Percentiles rank a stretch among this genome's conserved stretches.
phyloP scores from a whole-genome alignment of 2,329 filamentous ascomycete genomes.

The Ascochyta pisi region DNA sequence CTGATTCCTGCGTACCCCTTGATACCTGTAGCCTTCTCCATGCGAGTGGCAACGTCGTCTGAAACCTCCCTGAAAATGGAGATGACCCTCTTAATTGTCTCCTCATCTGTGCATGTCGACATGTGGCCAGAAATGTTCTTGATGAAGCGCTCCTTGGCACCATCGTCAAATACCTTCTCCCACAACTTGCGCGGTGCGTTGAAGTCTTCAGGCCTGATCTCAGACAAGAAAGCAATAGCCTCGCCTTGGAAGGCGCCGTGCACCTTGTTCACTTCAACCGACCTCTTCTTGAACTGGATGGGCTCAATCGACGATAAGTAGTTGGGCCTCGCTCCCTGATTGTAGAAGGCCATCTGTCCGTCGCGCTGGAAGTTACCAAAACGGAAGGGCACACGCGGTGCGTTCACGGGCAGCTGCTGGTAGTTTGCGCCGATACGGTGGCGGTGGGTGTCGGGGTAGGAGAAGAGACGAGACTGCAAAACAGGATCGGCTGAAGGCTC shows the following conservation, averaged over 20 bases:
- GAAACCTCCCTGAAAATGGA: conserved; percentile 70
- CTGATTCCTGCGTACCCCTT: conserved; percentile 66
- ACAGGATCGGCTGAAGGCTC: conserved; percentile 75
- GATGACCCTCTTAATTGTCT: conserved; percentile 70
- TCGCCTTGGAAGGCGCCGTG: conserved; percentile 59
- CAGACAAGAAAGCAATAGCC: conserved; percentile 59
- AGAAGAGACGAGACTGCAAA: conserved; percentile 73
- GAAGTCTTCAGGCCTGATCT: conserved; percentile 62
- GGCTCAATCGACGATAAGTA: conserved; percentile 63
- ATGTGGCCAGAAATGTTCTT: conserved; percentile 68
- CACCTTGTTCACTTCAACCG: conserved; percentile 57
- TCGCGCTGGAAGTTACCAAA: conserved; percentile 74
- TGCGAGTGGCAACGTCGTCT: conserved; percentile 62
- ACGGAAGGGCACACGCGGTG: conserved; percentile 63
- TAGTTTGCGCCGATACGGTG: conserved; percentile 66
- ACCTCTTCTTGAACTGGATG: conserved; percentile 56
- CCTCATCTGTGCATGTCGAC: conserved; percentile 63
- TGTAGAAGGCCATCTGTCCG: conserved; percentile 72
- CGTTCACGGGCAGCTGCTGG: conserved; percentile 63
- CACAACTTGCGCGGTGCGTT: conserved; percentile 64
- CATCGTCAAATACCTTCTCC: conserved; percentile 68
- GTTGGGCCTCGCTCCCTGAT: conserved; percentile 66
- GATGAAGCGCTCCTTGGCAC: conserved; percentile 65
- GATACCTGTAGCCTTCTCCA: conserved; percentile 69
- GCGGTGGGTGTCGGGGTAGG: conserved; percentile 71